Conservation (phyloP, 495 filamentous ascomycete genomes). For the Pyronema domesticum region DNA sequence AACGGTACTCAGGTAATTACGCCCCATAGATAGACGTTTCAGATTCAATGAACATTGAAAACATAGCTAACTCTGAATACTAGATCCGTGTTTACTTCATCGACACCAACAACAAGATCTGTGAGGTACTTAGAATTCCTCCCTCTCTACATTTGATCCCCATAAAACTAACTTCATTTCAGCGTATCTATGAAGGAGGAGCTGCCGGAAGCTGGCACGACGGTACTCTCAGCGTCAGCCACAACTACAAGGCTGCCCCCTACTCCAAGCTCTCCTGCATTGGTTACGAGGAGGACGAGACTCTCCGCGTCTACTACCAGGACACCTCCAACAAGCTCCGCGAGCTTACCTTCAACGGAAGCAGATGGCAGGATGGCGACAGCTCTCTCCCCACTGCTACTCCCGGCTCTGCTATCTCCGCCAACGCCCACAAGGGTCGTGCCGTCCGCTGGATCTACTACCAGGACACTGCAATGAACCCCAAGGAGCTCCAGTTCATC, state of each 20-base stretch:
- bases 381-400: constrained; percentile 1
- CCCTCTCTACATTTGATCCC: too few relatives aligned
- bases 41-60: too few relatives aligned
- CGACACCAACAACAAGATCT: background rate
- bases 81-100: too few relatives aligned
- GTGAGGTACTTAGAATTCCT: too few relatives aligned
- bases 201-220: constrained; percentile 5
- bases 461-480: background rate
- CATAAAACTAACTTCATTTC: too few relatives aligned
- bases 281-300: background rate
- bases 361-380: constrained; percentile 1
- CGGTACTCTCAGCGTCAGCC: constrained; percentile 3
- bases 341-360: constrained; percentile 2
- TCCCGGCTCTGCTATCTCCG: constrained; percentile 2
- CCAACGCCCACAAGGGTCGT: background rate
- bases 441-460: constrained; percentile 1
- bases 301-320: constrained; percentile 9
- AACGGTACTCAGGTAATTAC: constrained; percentile 8
- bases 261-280: constrained; percentile 10
- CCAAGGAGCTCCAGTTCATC: background rate
- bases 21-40: background rate
- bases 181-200: constrained; percentile 1
- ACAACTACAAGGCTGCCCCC: constrained; percentile 1
- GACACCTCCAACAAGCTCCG: constrained; percentile 3
- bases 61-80: too few relatives aligned